Percentiles rank a stretch among this genome's conserved stretches.
These are phyloP conservation scores for Populus tremula DNA, from an alignment of 345 rosid genomes.

Conservation along the genomic window DNA sequence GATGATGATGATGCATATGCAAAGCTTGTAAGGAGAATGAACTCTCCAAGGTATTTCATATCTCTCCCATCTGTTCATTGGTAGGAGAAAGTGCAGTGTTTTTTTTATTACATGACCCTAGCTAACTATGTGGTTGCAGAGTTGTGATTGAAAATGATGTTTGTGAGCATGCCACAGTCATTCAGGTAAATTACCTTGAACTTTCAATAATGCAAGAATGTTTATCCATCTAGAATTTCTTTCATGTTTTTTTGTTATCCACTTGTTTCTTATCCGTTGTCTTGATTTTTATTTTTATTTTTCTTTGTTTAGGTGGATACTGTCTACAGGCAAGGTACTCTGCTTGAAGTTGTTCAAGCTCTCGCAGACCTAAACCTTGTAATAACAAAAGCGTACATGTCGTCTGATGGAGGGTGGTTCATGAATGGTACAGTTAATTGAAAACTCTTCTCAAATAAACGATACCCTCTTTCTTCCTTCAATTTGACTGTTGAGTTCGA, in stretches of 20 bases:
- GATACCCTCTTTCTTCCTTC: not conserved
- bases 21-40: slow-evolving; percentile 84
- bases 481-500: slow-evolving; percentile 4
- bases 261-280: not conserved
- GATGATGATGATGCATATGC: slow-evolving; percentile 68
- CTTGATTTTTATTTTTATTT: not conserved
- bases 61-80: not conserved
- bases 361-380: slow-evolving; percentile 80
- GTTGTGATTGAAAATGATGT: slow-evolving; percentile 75
- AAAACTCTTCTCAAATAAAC: not conserved
- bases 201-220: not conserved
- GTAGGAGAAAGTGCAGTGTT: not conserved
- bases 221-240: not conserved
- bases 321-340: slow-evolving; percentile 78
- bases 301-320: slow-evolving; percentile 62
- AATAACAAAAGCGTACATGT: slow-evolving; percentile 80
- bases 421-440: slow-evolving; percentile 62
- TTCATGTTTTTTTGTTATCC: not conserved
- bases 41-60: slow-evolving; percentile 63
- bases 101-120: not conserved
- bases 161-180: slow-evolving; percentile 69
- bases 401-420: slow-evolving; percentile 94
- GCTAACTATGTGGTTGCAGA: slow-evolving; percentile 33
- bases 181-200: slow-evolving; percentile 41
- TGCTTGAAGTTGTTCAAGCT: slow-evolving; percentile 85